Percentiles rank a stretch among this genome's conserved stretches.
These are phyloP conservation scores for Neostapfia colusana DNA, from an alignment of 176 grass and related monocot genomes.

Conservation along the genomic window DNA sequence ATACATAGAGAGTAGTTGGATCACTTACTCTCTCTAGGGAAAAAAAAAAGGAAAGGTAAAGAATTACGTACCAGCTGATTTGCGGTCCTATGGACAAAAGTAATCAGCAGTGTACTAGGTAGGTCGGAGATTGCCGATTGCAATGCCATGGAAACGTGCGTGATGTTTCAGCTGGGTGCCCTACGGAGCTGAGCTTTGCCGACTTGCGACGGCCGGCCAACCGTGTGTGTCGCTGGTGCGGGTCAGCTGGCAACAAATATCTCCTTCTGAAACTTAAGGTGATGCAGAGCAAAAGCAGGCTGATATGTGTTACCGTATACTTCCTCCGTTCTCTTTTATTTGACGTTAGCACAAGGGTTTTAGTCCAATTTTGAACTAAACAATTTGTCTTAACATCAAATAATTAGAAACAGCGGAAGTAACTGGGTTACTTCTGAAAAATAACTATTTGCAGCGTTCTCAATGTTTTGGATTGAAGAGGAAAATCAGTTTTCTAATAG, in stretches of 20 bases:
- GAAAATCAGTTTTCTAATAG: no score
- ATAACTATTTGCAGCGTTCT: no score
- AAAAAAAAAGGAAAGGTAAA: no score
- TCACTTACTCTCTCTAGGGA: no score
- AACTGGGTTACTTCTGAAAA: no score
- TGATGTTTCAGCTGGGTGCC: not conserved
- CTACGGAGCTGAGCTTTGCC: constrained; percentile 21
- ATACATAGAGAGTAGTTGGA: no score
- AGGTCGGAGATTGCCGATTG: not conserved
- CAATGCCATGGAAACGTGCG: not conserved
- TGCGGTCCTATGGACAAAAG: constrained; percentile 25
- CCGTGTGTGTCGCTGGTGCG: not conserved
- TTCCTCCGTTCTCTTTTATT: no score
- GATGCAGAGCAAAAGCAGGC: not conserved
- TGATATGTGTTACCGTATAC: not conserved
- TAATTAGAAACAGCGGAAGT: no score
- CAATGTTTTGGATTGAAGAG: no score
- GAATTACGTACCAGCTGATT: not conserved
- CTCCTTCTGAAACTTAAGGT: not conserved
- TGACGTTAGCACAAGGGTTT: no score
- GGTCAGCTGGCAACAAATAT: constrained; percentile 30
- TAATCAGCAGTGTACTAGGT: constrained; percentile 13
- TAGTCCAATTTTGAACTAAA: no score
- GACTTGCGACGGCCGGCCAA: constrained; percentile 23
- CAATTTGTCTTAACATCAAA: no score